Evolutionary conservation across 2,329 filamentous ascomycete genomes (phyloP), one percentile per base, ranked within the genome.

Genomic region (Hyphodiscus sp.): DNA sequence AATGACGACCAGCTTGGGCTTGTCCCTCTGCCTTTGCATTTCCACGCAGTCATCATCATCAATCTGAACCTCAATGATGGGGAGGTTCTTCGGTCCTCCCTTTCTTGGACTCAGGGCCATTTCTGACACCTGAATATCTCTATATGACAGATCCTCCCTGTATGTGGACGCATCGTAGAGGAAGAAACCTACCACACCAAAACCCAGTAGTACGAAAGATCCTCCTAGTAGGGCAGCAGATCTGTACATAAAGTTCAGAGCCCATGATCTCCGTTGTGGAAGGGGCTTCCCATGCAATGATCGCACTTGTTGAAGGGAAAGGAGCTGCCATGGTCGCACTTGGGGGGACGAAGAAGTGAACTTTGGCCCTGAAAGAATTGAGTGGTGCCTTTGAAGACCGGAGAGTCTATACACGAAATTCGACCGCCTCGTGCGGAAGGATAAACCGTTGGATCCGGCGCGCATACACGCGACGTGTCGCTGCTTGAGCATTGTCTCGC

Each of bases 121-220:
- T 62, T 89, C 81, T 1, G 91, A 91, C n/a, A 99, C 87, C 48
- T 86, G 80, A 54, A 96, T 83, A 63, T 96, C 91, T 59, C 76
- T 74, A 23, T 79, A 77, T 7, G 77, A 80, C 1, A 80, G 73
- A 46, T 85, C 77, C 59, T 91, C 86, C 55, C 82, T 84, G 74
- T 99, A 99, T 15, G 94, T 99, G 47, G 83, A 86, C 10, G 91
- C 86, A 74, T 99, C 94, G 73, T 95, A 99, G 63, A 94, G 63
- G 73, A 99, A 99, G 76, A 99, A 96, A 47, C 78, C 87, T 19
- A 91, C 71, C 7, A 97, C 78, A 6, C 87, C 77, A 2, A 79
- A 73, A 33, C 87, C 85, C 51, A 88, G 69, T 49, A 92, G 77
- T 8, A 85, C 75, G 41, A 94, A 78, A 48, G 92, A 87, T 54